phyloP scores from a whole-genome alignment of 495 filamentous ascomycete genomes.

The Usnea hakonensis region DNA sequence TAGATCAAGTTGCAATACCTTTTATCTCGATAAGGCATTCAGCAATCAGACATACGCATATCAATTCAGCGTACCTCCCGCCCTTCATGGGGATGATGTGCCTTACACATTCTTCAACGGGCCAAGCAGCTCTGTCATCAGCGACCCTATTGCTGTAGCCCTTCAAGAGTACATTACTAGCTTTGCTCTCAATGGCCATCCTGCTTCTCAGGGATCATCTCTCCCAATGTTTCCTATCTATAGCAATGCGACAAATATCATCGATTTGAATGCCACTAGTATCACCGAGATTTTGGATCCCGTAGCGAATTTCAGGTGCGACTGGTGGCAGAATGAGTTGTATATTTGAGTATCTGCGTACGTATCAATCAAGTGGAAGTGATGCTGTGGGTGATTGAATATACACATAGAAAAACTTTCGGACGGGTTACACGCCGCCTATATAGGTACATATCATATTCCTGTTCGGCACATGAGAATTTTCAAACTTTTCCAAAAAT shows the following conservation, averaged over 20 bases:
- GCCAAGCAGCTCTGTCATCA: conserved; percentile 33
- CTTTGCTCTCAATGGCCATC: conserved; percentile 44
- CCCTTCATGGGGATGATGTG: conserved; percentile 45
- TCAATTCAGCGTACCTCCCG: conserved; percentile 53
- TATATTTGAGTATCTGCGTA: conserved; percentile 5
- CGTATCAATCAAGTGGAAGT: neutral
- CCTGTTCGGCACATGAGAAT: too few species aligned
- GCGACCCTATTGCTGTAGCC: conserved; percentile 40
- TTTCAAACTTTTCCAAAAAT: neutral
- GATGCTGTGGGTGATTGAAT: neutral
- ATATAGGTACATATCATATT: too few species aligned
- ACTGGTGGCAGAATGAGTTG: conserved; percentile 31
- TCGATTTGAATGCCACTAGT: conserved; percentile 36
- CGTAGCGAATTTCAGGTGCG: conserved; percentile 38
- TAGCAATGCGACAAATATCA: conserved; percentile 32
- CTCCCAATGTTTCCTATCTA: conserved; percentile 37
- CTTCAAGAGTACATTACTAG: conserved; percentile 55
- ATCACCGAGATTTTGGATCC: conserved; percentile 38
- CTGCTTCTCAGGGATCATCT: conserved; percentile 34
- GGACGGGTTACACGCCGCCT: neutral
- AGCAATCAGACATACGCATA: conserved; percentile 50
- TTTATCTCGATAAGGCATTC: conserved; percentile 31
- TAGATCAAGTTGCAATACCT: conserved; percentile 13
- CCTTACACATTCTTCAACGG: conserved; percentile 51
- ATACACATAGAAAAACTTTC: neutral